Evolutionary conservation across 441 rosid species (phyloP), one percentile per base, ranked within the genome.

Genomic region (Pelargonium fulgidum): DNA sequence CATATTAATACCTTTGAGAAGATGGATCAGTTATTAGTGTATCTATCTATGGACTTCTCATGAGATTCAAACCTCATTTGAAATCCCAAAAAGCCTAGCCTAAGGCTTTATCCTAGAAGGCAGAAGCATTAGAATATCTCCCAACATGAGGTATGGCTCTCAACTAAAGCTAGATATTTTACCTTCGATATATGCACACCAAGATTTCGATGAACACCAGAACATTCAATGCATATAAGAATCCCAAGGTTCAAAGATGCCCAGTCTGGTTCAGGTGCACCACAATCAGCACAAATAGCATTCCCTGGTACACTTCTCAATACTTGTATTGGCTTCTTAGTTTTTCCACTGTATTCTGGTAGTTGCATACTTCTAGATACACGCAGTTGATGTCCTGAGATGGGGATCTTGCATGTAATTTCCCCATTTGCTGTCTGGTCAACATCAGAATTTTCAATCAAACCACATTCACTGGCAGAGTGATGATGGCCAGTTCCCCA

Each of bases 141-240:
- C 62, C 29, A 58, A 58, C 62, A 58, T 16, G 8, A 54, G 62
- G 26, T 20, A 58, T 16, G 62, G 26, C 29, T 58, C 62, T 19
- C 62, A 58, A 58, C 19, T 58, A 7, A 58, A 58, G 62, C 62
- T 58, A 58, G 26, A 58, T 20, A 58, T 17, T 16, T 19, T 82
- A 89, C 99, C 98, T 95, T 95, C 16, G 99, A 95, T 75, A 95
- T 85, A 75, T 95, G 98, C 59, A 92, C 99, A 73, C 97, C 98
- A 71, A 95, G 99, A 78, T 95, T 95, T 39, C 97, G 94, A 71
- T 95, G 99, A 84, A 95, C 96, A 74, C 98, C 98, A 67, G 99
- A 95, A 82, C 99, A 95, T 70, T 91, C 96, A 0, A 92, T 95
- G 84, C 99, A 95, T 82, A 95, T 89, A 78, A 91, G 99, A 83